Conservation (phyloP, 2,329 filamentous ascomycete species). For the Colletotrichum tamarilloi region DNA sequence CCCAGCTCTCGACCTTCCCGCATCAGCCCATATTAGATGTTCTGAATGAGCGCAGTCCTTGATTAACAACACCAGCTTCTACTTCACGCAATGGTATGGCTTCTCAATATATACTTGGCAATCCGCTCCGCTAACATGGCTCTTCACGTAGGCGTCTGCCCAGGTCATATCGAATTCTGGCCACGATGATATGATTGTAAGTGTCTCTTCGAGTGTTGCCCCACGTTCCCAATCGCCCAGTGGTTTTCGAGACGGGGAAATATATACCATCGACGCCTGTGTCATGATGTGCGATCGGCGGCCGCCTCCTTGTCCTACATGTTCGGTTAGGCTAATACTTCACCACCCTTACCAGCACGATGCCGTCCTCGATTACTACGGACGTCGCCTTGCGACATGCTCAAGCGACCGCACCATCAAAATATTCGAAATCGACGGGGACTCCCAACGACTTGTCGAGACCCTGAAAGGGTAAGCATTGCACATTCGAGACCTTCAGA, state of each 20-base stretch:
- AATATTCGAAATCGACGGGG: conserved; percentile 97
- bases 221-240: background rate
- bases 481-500: background rate
- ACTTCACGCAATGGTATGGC: conserved; percentile 13
- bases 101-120: background rate
- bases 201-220: conserved; percentile 48
- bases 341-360: conserved; percentile 75
- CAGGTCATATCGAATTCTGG: conserved; percentile 59
- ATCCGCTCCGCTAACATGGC: background rate
- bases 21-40: background rate
- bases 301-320: background rate
- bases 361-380: conserved; percentile 98
- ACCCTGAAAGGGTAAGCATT: conserved; percentile 87
- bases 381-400: conserved; percentile 93
- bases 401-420: conserved; percentile 99
- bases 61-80: background rate
- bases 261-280: background rate
- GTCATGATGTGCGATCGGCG: background rate
- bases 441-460: conserved; percentile 88
- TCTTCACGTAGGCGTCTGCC: conserved; percentile 41
- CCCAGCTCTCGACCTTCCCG: background rate
- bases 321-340: background rate
- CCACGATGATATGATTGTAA: conserved; percentile 99
- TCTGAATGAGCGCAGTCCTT: background rate
- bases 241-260: background rate